Conservation (phyloP, 768 basidiomycete species). For the Gymnopilus junonius region DNA sequence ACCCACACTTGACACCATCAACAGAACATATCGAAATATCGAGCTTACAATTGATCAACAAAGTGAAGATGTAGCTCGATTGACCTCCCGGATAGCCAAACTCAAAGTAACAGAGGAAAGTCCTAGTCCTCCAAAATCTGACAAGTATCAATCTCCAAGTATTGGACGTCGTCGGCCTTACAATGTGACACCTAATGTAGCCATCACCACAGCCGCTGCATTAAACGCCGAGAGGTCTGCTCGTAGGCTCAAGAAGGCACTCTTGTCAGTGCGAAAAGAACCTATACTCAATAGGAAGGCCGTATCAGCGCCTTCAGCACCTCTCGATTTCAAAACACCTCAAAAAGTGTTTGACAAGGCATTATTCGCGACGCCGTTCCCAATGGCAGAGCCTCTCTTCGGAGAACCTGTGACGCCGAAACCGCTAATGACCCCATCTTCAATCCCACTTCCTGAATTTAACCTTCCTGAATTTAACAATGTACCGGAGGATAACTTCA, state of each 20-base stretch:
- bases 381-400: slow-evolving; percentile 30
- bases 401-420: slow-evolving; percentile 16
- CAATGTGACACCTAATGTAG: slow-evolving; percentile 66
- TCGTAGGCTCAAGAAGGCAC: slow-evolving; percentile 67
- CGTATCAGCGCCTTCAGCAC: slow-evolving; percentile 32
- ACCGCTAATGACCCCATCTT: slow-evolving; percentile 4
- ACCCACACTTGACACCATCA: slow-evolving; percentile 84
- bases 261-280: slow-evolving; percentile 61
- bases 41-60: slow-evolving; percentile 72
- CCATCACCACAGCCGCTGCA: slow-evolving; percentile 77
- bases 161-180: slow-evolving; percentile 40
- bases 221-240: slow-evolving; percentile 81
- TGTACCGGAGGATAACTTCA: slow-evolving; percentile 47
- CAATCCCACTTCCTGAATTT: slow-evolving; percentile 17
- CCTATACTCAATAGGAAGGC: slow-evolving; percentile 71
- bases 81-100: slow-evolving; percentile 57
- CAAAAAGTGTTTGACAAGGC: slow-evolving; percentile 22
- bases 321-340: slow-evolving; percentile 43
- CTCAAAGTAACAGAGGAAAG: slow-evolving; percentile 41
- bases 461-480: slow-evolving; percentile 25
- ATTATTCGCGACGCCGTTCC: slow-evolving; percentile 25
- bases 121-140: background rate
- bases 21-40: slow-evolving; percentile 86
- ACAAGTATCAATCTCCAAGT: slow-evolving; percentile 48
- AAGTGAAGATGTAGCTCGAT: slow-evolving; percentile 51